Evolutionary conservation across 768 basidiomycete genomes (phyloP).

Genomic region (Mrakia blollopis): DNA sequence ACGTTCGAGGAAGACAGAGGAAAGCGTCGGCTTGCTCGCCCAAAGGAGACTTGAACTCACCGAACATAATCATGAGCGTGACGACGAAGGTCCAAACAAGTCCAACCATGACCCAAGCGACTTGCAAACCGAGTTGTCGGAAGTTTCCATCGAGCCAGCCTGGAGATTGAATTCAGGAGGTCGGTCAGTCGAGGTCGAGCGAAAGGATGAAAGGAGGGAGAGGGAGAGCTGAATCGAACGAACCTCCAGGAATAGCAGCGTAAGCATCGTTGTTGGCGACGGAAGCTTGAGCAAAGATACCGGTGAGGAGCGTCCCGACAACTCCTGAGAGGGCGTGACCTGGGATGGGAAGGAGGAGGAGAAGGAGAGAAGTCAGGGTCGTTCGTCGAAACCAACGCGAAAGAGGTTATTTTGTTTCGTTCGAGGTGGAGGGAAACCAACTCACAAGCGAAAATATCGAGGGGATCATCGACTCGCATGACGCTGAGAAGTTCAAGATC

Average conservation of each 20-base stretch:
- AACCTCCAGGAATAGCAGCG: neutral
- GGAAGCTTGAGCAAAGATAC: slow-evolving; percentile 62
- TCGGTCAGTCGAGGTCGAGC: neutral
- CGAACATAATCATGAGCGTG: slow-evolving; percentile 43
- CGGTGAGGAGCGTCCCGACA: slow-evolving; percentile 36
- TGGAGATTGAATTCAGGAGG: neutral
- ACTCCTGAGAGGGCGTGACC: slow-evolving; percentile 46
- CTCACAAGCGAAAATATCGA: slow-evolving; percentile 84
- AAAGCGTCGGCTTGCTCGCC: too few species aligned
- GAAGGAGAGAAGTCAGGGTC: neutral
- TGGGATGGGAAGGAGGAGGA: neutral
- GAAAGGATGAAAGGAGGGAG: neutral
- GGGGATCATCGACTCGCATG: slow-evolving; percentile 35
- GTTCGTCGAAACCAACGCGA: slow-evolving; percentile 38
- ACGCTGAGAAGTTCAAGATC: slow-evolving; percentile 13
- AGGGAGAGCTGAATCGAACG: neutral
- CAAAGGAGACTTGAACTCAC: too few species aligned
- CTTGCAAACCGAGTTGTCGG: slow-evolving; percentile 76
- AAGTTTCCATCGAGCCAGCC: slow-evolving; percentile 66
- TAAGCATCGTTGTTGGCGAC: slow-evolving; percentile 71
- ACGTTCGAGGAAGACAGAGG: neutral
- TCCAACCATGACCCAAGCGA: slow-evolving; percentile 51
- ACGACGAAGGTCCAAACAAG: slow-evolving; percentile 45
- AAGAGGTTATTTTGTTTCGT: slow-evolving; percentile 57
- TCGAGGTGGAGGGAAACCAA: slow-evolving; percentile 53